Base-by-base conservation (phyloP, 2,329 filamentous ascomycete genomes). In the Camptophora hylomeconis region DNA sequence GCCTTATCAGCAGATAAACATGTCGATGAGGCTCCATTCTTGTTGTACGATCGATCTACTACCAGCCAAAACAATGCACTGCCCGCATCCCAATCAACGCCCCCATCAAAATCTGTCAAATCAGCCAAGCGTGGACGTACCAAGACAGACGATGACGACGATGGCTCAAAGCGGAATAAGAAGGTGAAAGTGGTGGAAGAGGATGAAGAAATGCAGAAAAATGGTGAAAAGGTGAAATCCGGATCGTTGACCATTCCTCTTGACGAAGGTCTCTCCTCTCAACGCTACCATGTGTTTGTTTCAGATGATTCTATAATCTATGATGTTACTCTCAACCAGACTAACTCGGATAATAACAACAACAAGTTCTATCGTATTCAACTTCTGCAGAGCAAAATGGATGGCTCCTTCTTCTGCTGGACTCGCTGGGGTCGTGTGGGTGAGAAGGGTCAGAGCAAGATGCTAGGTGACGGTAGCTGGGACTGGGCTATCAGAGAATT, bases 361-460 rank as follows among this genome's bases (percentile, higher is more conserved):
- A 42, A 42, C 36, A 42, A 47, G 23, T 83, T 81, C 51, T 83
- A 82, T 46, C 68, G 70, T 22, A 47, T 80, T 12, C 76, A 82
- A 60, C 64, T 76, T 39, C 42, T 69, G 52, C 37, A 40, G 9
- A 46, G 54, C 4, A 36, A 53, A 7, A 36, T 31, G 3, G 50
- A 52, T 3, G 37, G 30, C 6, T 28, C 23, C 16, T 80, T 63
- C 49, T 57, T 61, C 23, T 73, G 70, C 0, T 87, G 79, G 78
- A 82, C 76, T 3, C 67, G 80, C 32, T 92, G 80, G 80, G 83
- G 83, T 13, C 71, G 83, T 13, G 81, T 92, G 4, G 68, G 67
- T 3, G 67, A 69, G 38, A 41, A 37, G 14, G 68, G 68, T 2
- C 57, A 67, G 35, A 54, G 32, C 16, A 53, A 56, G 3, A 35